Percentiles rank a stretch among this genome's conserved stretches.
These are phyloP conservation scores for Dissophora ornata DNA, from an alignment of 192 early-diverging fungal species.

Conservation along the genomic window DNA sequence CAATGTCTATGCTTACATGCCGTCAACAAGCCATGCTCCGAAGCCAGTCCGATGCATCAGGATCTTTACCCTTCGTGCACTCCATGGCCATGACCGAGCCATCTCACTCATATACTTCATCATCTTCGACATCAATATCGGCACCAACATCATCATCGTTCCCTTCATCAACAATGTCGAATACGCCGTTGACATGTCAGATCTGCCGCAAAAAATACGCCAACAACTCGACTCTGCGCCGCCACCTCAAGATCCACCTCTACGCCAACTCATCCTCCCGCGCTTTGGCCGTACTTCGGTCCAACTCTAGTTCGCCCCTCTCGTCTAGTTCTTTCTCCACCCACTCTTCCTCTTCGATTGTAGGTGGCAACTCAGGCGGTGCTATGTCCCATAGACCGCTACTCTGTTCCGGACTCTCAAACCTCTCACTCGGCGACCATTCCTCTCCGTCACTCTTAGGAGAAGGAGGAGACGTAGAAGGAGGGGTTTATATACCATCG, in stretches of 20 bases:
- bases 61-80: too few relatives aligned
- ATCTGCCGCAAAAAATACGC: constrained; percentile 38
- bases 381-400: neutral
- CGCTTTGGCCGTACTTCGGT: neutral
- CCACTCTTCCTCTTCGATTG: neutral
- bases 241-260: constrained; percentile 35
- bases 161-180: too few relatives aligned
- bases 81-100: too few relatives aligned
- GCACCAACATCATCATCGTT: too few relatives aligned
- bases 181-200: constrained; percentile 17
- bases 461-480: too few relatives aligned
- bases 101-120: too few relatives aligned
- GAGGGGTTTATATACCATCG: neutral
- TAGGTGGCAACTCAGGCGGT: neutral
- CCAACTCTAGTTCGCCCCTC: too few relatives aligned
- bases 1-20: too few relatives aligned
- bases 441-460: neutral
- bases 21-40: too few relatives aligned
- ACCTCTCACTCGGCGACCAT: neutral
- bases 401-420: neutral
- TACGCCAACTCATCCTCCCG: constrained; percentile 10
- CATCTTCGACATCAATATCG: too few relatives aligned
- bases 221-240: constrained; percentile 44
- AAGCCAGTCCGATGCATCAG: too few relatives aligned
- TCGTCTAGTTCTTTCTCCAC: neutral